Evolutionary conservation across 2,329 filamentous ascomycete species (phyloP).

Genomic region (Alternaria ventricosa): DNA sequence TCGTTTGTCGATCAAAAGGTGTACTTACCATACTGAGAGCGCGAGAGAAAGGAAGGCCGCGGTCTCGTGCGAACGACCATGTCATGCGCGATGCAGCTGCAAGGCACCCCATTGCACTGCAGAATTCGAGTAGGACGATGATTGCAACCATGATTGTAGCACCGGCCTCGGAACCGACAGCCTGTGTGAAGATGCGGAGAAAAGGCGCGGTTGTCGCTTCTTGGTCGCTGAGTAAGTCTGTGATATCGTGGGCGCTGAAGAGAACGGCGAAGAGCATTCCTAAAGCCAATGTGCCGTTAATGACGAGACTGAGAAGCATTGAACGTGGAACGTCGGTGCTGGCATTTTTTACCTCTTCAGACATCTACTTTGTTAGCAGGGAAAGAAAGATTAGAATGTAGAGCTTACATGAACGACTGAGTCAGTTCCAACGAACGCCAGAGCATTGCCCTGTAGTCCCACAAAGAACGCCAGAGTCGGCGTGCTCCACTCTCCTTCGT

Average conservation of each 20-base stretch:
- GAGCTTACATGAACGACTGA: constrained; percentile 47
- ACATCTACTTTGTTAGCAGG: constrained; percentile 37
- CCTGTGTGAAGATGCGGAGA: constrained; percentile 57
- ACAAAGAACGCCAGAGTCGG: constrained; percentile 55
- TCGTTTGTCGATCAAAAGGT: too few species aligned
- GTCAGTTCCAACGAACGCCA: constrained; percentile 49
- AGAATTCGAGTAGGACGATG: constrained; percentile 50
- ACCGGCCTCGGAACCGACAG: constrained; percentile 44
- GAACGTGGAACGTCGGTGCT: constrained; percentile 48
- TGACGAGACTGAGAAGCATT: constrained; percentile 52
- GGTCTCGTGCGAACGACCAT: constrained; percentile 54
- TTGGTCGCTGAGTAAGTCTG: constrained; percentile 22
- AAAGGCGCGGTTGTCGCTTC: constrained; percentile 49
- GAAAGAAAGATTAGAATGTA: too few species aligned
- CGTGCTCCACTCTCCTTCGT: constrained; percentile 54
- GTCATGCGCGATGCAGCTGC: constrained; percentile 53
- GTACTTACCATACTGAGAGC: constrained; percentile 38
- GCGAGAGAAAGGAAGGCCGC: constrained; percentile 49
- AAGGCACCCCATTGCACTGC: constrained; percentile 50
- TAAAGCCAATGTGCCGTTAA: constrained; percentile 52
- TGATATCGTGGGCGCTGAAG: constrained; percentile 48
- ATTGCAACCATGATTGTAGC: constrained; percentile 58
- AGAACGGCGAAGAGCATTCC: constrained; percentile 52
- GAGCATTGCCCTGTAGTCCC: constrained; percentile 49
- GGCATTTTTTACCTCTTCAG: constrained; percentile 49